These are phyloP conservation scores for Alternaria novae-zelandiae DNA, from an alignment of 2,329 filamentous ascomycete genomes.

Conservation along the genomic window DNA sequence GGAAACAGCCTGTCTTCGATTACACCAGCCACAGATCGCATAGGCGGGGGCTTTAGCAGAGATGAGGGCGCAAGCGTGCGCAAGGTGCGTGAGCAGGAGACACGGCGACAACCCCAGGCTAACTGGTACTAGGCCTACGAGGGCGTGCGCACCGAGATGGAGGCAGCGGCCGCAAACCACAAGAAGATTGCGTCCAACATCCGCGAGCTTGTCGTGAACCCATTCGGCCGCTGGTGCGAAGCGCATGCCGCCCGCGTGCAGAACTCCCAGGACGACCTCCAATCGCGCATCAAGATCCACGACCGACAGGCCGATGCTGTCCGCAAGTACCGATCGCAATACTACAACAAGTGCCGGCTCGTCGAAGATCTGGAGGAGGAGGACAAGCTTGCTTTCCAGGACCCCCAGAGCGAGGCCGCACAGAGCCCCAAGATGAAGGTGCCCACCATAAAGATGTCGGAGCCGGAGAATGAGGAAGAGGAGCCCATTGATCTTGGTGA, in stretches of 20 bases:
- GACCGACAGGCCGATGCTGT: slow-evolving; percentile 89
- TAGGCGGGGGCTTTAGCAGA: slow-evolving; percentile 81
- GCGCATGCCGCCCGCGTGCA: slow-evolving; percentile 90
- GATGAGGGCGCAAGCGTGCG: slow-evolving; percentile 96
- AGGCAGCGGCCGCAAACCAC: slow-evolving; percentile 86
- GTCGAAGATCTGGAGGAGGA: slow-evolving; percentile 98
- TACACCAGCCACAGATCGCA: slow-evolving; percentile 78
- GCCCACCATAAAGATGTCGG: slow-evolving; percentile 87
- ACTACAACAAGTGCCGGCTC: slow-evolving; percentile 98
- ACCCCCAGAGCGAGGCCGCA: slow-evolving; percentile 64
- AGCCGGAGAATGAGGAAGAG: slow-evolving; percentile 70
- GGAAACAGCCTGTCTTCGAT: slow-evolving; percentile 82
- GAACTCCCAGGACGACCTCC: slow-evolving; percentile 93
- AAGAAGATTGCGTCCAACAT: slow-evolving; percentile 96
- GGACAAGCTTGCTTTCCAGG: slow-evolving; percentile 96
- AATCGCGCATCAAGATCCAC: slow-evolving; percentile 87
- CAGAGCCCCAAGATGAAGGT: slow-evolving; percentile 66
- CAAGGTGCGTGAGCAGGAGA: slow-evolving; percentile 67
- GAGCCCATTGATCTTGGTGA: slow-evolving; percentile 91
- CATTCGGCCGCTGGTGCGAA: slow-evolving; percentile 95
- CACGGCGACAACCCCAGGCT: slow-evolving; percentile 14
- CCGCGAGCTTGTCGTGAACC: slow-evolving; percentile 90
- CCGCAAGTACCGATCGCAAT: slow-evolving; percentile 91
- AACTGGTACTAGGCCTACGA: slow-evolving; percentile 79
- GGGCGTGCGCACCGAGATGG: slow-evolving; percentile 90